Evolutionary conservation across 2,329 filamentous ascomycete genomes (phyloP), one percentile per base, ranked within the genome.

Genomic region (Talaromyces sp.): DNA sequence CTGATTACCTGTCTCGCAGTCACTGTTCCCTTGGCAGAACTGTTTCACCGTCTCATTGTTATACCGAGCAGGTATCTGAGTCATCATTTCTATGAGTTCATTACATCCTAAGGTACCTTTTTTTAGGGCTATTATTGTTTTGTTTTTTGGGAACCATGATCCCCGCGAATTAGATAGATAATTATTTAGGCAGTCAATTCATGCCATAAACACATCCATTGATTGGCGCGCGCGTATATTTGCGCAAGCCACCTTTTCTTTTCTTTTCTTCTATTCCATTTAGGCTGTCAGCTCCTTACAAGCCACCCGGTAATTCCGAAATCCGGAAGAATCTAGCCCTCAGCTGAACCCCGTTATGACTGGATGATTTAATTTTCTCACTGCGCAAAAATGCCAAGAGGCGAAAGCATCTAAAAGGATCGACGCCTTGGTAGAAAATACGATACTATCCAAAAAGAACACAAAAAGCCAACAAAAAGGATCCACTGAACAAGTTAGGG

Each of bases 11-110:
- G 57, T 33, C 49, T 62, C 13, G 52, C 22, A 9, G 32, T 59
- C 11, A 62, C 60, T 15, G 44, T 62, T 4, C 60, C 57, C 42
- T 44, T 52, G 28, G 60, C 56, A 27, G 60, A 62, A 27, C 27
- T 62, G 15, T 62, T 59, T 42, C 57, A 59, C 44, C 60, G 60
- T 17, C 25, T 62, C 3, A 53, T 62, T 15, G 52, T 58, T 32
- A 44, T 59, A 15, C 60, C 60, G 22, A 62, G 60, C 36, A 44
- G 57, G 27, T 62, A 62, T 22, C n/a, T 62, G 3, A 55, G 56
- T 17, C 60, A 62, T 44, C 58, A 53, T 27, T 62, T 62, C 39
- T 62, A 59, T 25, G 57, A 59, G 17, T 62, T 62, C 25, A 62
- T 62, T 8, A 58, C 57, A 10, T 59, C 60, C 2, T 62, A 39